A percentile compares a stretch with the other conserved stretches of the same genome.
Evolutionary conservation across 2,329 filamentous ascomycete species (phyloP).

Genomic region (Fusarium oxysporum): DNA sequence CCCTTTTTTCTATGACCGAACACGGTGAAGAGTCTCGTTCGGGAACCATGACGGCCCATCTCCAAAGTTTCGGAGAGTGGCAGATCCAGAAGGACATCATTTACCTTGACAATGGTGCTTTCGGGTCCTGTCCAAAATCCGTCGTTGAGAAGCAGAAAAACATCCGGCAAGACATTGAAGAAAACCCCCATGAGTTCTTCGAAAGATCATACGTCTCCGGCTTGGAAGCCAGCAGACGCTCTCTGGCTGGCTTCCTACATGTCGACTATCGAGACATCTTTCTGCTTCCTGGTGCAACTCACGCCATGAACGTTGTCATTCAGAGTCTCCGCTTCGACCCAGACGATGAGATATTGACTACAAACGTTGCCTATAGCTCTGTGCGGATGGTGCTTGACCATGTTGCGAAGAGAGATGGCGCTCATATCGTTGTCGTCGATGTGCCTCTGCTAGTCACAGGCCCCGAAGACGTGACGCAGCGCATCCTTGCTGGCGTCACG

Average conservation of each 20-base stretch:
- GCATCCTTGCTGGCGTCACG: not conserved
- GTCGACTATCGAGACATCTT: not conserved
- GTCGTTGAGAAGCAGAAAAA: not conserved
- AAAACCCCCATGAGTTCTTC: not conserved
- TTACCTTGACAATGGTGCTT: not conserved
- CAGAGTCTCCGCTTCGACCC: not conserved
- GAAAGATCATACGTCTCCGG: not conserved
- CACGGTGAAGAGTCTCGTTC: accelerated
- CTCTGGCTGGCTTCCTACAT: not conserved
- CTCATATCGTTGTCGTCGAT: not conserved
- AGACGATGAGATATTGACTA: constrained; percentile 2
- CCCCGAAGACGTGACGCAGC: not conserved
- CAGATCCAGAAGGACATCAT: not conserved
- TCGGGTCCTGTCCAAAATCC: not conserved
- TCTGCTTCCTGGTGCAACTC: not conserved
- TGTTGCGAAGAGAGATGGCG: not conserved
- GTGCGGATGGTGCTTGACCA: not conserved
- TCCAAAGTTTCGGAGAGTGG: not conserved
- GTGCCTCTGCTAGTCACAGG: not conserved
- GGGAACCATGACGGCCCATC: not conserved
- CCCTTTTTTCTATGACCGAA: not conserved
- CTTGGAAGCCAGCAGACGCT: not conserved
- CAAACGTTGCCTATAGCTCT: not conserved
- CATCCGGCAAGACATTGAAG: not conserved
- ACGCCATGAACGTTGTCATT: not conserved